Conservation (phyloP, 441 rosid genomes). For the Adansonia grandidieri region DNA sequence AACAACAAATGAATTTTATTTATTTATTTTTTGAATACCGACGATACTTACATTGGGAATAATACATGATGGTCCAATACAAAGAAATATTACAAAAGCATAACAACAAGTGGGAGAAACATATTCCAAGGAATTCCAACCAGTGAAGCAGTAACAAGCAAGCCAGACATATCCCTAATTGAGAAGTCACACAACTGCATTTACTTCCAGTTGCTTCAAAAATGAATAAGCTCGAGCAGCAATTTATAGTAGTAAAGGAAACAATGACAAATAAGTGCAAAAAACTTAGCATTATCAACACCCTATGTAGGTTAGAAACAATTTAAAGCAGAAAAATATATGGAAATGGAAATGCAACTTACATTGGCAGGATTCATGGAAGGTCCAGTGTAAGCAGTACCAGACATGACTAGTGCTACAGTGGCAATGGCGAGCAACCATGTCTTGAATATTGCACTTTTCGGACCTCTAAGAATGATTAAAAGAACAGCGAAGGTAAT, state of each 20-base stretch:
- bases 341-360: constrained; percentile 37
- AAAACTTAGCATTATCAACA: not conserved
- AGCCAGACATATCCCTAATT: not conserved
- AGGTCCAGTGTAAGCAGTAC: constrained; percentile 76
- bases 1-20: not conserved
- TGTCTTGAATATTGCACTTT: constrained; percentile 46
- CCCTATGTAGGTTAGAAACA: not conserved
- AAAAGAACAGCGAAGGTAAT: constrained; percentile 65
- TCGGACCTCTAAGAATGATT: constrained; percentile 72
- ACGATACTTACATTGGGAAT: not conserved
- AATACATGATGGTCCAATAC: not conserved
- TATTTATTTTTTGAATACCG: not conserved
- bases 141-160: constrained; percentile 7
- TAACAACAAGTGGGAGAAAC: not conserved
- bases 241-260: not conserved
- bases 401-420: constrained; percentile 52
- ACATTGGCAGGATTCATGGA: constrained; percentile 94
- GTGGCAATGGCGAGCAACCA: constrained; percentile 66
- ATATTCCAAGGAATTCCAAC: constrained; percentile 14
- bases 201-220: not conserved
- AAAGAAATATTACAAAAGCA: constrained; percentile 13
- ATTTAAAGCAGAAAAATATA: not conserved
- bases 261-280: not conserved
- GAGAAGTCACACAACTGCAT: not conserved
- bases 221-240: not conserved